These are phyloP conservation scores for Podospora bellae-mahoneyi DNA, from an alignment of 495 filamentous ascomycete genomes.

Conservation along the genomic window DNA sequence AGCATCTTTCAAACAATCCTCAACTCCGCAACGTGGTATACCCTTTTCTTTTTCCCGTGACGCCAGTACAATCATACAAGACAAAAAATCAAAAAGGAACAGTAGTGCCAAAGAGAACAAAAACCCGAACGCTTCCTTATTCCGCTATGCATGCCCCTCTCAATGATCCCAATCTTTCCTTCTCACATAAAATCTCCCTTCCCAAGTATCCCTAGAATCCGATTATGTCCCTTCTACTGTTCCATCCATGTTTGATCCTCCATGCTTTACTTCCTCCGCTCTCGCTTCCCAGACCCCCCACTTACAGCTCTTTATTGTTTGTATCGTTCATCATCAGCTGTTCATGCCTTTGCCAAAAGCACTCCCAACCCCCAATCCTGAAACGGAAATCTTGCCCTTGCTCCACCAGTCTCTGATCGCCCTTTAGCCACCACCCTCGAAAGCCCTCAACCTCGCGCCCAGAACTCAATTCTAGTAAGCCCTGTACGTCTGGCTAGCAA, in stretches of 20 bases:
- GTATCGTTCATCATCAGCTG: background rate
- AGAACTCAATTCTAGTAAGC: slow-evolving; percentile 15
- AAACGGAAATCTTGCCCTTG: no score
- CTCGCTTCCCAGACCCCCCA: no score
- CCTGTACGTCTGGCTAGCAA: slow-evolving; percentile 72
- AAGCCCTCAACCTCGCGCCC: background rate
- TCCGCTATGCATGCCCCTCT: background rate
- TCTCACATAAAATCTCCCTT: no score
- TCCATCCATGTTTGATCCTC: no score
- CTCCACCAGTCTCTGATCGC: background rate
- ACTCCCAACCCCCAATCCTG: background rate
- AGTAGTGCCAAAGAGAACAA: background rate
- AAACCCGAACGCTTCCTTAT: background rate
- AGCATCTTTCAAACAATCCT: background rate
- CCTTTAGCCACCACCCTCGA: no score
- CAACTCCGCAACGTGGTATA: background rate
- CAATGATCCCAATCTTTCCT: background rate
- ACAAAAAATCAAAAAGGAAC: background rate
- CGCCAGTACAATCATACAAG: background rate
- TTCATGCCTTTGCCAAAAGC: background rate
- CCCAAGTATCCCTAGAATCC: no score
- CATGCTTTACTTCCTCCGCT: no score
- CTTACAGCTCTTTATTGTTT: no score
- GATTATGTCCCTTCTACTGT: no score
- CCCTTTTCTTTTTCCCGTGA: background rate